phyloP scores from a whole-genome alignment of 176 grass and related monocot genomes.

The Ensete ventricosum region DNA sequence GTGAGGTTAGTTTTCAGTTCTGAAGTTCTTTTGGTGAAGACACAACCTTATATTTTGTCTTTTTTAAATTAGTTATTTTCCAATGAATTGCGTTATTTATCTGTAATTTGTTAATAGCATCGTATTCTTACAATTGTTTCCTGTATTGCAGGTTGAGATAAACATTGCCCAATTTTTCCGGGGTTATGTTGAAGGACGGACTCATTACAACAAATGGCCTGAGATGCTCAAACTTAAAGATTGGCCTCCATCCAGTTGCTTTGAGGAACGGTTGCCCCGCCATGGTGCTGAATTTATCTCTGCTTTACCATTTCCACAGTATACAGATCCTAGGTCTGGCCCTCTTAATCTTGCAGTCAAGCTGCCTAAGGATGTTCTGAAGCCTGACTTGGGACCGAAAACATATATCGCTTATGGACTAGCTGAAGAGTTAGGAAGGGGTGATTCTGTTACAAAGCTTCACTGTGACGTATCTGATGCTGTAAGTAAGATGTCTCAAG shows the following conservation, averaged over 20 bases:
- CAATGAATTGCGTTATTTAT: neutral
- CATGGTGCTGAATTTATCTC: conserved; percentile 47
- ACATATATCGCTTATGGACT: conserved; percentile 83
- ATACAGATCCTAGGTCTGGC: conserved; percentile 61
- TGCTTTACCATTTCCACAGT: conserved; percentile 58
- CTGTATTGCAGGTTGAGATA: conserved; percentile 39
- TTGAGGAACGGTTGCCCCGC: conserved; percentile 64
- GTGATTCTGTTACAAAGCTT: conserved; percentile 85
- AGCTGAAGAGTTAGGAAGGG: conserved; percentile 59
- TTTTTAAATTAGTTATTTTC: neutral
- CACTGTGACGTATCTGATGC: conserved; percentile 80
- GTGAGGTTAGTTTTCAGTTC: conserved; percentile 38
- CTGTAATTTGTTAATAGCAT: neutral
- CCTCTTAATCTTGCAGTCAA: conserved; percentile 46
- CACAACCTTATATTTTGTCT: neutral
- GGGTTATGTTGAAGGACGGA: conserved; percentile 42
- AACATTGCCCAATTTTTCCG: conserved; percentile 35
- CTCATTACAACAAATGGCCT: conserved; percentile 55
- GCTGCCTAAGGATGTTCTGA: conserved; percentile 46
- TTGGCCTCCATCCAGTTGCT: conserved; percentile 67
- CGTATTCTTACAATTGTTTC: neutral
- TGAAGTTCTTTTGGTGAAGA: neutral
- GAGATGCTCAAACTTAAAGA: conserved; percentile 82
- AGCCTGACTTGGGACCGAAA: conserved; percentile 80
- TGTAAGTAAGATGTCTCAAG: conserved; percentile 28